Base-by-base conservation (phyloP, 345 rosid species). In the Moricandia arvensis region DNA sequence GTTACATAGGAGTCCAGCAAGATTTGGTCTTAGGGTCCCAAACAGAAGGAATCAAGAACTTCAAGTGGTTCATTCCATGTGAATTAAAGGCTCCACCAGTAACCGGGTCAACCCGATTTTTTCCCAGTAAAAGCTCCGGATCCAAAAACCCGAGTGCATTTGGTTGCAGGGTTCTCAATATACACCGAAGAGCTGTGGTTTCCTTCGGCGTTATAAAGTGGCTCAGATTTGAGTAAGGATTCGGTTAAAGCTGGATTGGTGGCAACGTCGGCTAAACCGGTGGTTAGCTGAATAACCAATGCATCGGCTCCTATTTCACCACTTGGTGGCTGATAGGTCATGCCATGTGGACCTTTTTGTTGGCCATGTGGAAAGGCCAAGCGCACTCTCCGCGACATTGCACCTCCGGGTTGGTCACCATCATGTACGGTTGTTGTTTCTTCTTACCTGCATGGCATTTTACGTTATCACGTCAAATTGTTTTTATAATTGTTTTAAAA, bases 351-450 rank as follows among this genome's bases (percentile, higher is more conserved):
- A 55, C 83, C 89, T 1, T 26, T 59, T n/a, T n/a, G 7, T 77
- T 80, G 0, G 88, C 38, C 65, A 7, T 80, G 65, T 70, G 71
- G 81, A 89, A 91, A 1, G 97, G 93, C 93, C 91, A 89, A 0
- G 84, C 89, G 29, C 97, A 91, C 8, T 73, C 69, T 26, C 85
- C 93, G 0, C 90, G 95, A 77, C 95, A 88, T 79, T 84, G 87
- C 2, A 15, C 57, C 77, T 79, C 85, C 27, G 95, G 90, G 62
- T 91, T 68, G 11, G 90, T 91, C 1, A 88, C 88, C 18, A 85
- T 4, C 16, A 91, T 68, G 77, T 79, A 89, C 6, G 86, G 86
- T 69, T 72, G 10, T 31, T 54, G 49, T 38, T 62, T 61, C 24
- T 63, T 29, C 17, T 31, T 1, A 70, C 71, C 80, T 77, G 43